Evolutionary conservation across 2,329 filamentous ascomycete genomes (phyloP).

Genomic region (Geoglossum cookeanum): DNA sequence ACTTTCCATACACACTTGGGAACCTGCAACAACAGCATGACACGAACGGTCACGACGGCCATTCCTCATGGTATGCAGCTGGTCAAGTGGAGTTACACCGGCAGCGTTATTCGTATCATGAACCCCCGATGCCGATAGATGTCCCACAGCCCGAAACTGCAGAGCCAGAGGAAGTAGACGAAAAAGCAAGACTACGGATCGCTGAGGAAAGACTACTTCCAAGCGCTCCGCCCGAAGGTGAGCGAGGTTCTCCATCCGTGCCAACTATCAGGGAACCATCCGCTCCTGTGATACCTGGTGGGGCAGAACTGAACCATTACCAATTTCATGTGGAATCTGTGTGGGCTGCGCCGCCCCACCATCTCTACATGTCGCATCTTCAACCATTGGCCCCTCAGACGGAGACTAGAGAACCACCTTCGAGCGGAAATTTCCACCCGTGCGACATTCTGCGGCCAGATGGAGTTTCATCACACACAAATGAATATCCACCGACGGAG

Average conservation of each 20-base stretch:
- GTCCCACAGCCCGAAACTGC: slow-evolving; percentile 33
- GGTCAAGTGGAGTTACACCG: neutral
- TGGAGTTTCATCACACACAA: neutral
- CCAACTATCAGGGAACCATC: slow-evolving; percentile 20
- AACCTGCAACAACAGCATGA: slow-evolving; percentile 1
- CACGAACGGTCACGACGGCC: neutral
- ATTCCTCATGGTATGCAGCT: neutral
- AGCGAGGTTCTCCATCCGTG: slow-evolving; percentile 26
- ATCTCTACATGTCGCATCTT: neutral
- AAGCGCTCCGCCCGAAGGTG: slow-evolving; percentile 46
- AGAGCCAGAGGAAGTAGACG: slow-evolving; percentile 45
- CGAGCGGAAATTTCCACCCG: neutral
- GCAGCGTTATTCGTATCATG: neutral
- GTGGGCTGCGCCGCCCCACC: neutral
- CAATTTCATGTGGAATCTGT: slow-evolving; percentile 13
- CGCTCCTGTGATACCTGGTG: slow-evolving; percentile 21
- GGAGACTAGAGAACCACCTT: neutral
- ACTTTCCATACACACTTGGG: neutral
- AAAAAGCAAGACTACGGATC: slow-evolving; percentile 62
- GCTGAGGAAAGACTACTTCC: slow-evolving; percentile 67
- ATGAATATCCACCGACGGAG: slow-evolving; percentile 26
- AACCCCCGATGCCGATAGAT: neutral
- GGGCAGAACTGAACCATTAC: slow-evolving; percentile 34
- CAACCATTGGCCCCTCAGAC: neutral
- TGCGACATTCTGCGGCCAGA: neutral